These are phyloP conservation scores for Nigrograna mackinnonii DNA, from an alignment of 2,329 filamentous ascomycete genomes.

Conservation along the genomic window DNA sequence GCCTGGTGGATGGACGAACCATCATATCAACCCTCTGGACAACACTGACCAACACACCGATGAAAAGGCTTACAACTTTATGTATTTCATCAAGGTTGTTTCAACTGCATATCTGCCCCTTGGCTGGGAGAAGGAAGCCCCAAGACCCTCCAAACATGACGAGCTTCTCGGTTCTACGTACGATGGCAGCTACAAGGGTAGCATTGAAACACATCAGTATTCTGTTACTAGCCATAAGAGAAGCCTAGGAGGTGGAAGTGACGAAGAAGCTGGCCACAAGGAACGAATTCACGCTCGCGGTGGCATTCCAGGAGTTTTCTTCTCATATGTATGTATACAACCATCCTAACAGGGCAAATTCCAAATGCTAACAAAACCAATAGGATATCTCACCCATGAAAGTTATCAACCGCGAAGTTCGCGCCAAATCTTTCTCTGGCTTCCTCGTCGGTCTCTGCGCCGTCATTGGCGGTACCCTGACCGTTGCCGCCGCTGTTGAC, in stretches of 20 bases:
- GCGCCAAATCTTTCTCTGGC: constrained; percentile 84
- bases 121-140: constrained; percentile 71
- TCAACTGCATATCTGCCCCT: constrained; percentile 93
- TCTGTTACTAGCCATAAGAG: constrained; percentile 96
- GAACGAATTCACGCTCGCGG: constrained; percentile 87
- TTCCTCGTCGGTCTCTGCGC: constrained; percentile 95
- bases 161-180: constrained; percentile 50
- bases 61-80: constrained; percentile 90
- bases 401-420: constrained; percentile 93
- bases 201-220: constrained; percentile 97
- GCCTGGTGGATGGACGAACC: constrained; percentile 74
- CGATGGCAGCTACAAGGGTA: constrained; percentile 69
- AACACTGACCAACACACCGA: constrained; percentile 73
- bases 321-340: constrained; percentile 78
- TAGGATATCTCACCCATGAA: constrained; percentile 99
- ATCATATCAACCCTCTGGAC: constrained; percentile 92
- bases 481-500: constrained; percentile 92
- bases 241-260: constrained; percentile 80
- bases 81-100: constrained; percentile 99
- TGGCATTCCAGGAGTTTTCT: constrained; percentile 97
- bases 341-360: not conserved
- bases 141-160: constrained; percentile 48
- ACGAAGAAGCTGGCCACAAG: constrained; percentile 84
- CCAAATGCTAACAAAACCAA: constrained; percentile 1
- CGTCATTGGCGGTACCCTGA: constrained; percentile 91